Conservation (phyloP, 306 rosid species). For the Carpinus fangiana region DNA sequence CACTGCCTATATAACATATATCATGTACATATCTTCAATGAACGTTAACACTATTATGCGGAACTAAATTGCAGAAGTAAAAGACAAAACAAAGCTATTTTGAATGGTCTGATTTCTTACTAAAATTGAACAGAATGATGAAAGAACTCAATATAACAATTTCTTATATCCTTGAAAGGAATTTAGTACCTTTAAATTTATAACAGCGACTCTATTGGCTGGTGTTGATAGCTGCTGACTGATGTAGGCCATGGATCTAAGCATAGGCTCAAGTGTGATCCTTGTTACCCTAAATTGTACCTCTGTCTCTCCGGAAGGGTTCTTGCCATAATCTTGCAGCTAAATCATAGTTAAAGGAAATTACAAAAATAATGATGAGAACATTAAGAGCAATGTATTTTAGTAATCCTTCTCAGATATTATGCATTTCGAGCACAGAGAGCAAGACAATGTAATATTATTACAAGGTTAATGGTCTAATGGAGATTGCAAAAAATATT, state of each 20-base stretch:
- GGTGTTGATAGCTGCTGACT: constrained; percentile 70
- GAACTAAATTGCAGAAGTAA: background rate
- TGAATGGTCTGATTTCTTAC: background rate
- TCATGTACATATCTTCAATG: background rate
- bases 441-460: constrained; percentile 15
- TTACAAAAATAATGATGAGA: constrained; percentile 30
- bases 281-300: constrained; percentile 70
- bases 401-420: constrained; percentile 4
- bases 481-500: constrained; percentile 12
- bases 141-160: background rate
- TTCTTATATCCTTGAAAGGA: background rate
- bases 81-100: background rate
- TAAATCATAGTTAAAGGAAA: constrained; percentile 27
- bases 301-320: constrained; percentile 59
- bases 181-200: constrained; percentile 64
- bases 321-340: constrained; percentile 75
- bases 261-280: constrained; percentile 78
- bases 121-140: background rate
- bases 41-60: background rate
- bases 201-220: constrained; percentile 72
- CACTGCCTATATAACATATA: background rate
- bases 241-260: constrained; percentile 70
- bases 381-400: constrained; percentile 25
- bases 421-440: background rate
- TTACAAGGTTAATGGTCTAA: constrained; percentile 6